A percentile compares a stretch with the other conserved stretches of the same genome.
Evolutionary conservation across 2,329 filamentous ascomycete species (phyloP).

Genomic region (Aspergillus spinulosporus): DNA sequence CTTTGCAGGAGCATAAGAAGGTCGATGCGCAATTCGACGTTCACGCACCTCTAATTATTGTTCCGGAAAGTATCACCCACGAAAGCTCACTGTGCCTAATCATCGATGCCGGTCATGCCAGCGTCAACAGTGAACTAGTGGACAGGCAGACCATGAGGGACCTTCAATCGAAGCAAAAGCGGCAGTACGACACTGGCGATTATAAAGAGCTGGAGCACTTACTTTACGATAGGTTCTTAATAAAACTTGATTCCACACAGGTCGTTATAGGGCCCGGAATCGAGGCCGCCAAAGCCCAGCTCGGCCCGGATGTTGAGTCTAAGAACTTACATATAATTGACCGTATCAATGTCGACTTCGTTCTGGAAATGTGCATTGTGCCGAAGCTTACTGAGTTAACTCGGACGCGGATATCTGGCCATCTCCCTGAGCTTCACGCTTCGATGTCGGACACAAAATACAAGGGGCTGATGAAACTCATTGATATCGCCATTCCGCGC

Average conservation of each 20-base stretch:
- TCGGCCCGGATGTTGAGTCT: constrained; percentile 66
- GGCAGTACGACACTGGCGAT: constrained; percentile 84
- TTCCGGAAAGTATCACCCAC: constrained; percentile 87
- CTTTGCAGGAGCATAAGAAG: constrained; percentile 95
- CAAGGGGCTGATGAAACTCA: constrained; percentile 92
- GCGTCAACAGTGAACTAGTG: constrained; percentile 89
- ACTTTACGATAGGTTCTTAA: constrained; percentile 96
- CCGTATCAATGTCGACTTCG: constrained; percentile 95
- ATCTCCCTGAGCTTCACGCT: constrained; percentile 87
- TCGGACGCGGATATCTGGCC: constrained; percentile 85
- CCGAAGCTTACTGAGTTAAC: constrained; percentile 92
- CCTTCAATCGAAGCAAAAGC: constrained; percentile 85
- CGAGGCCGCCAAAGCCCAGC: constrained; percentile 80
- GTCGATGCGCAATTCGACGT: constrained; percentile 95
- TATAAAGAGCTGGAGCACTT: constrained; percentile 82
- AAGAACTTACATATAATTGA: constrained; percentile 88
- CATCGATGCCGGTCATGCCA: constrained; percentile 92
- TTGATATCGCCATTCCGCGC: constrained; percentile 91
- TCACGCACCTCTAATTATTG: constrained; percentile 92
- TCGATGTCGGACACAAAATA: constrained; percentile 94
- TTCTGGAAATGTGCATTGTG: constrained; percentile 94
- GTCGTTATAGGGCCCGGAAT: constrained; percentile 93
- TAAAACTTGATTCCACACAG: constrained; percentile 93
- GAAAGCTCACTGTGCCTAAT: constrained; percentile 84
- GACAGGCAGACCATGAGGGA: constrained; percentile 87